These are phyloP conservation scores for Corchorus capsularis DNA, from an alignment of 345 rosid species.

Conservation along the genomic window DNA sequence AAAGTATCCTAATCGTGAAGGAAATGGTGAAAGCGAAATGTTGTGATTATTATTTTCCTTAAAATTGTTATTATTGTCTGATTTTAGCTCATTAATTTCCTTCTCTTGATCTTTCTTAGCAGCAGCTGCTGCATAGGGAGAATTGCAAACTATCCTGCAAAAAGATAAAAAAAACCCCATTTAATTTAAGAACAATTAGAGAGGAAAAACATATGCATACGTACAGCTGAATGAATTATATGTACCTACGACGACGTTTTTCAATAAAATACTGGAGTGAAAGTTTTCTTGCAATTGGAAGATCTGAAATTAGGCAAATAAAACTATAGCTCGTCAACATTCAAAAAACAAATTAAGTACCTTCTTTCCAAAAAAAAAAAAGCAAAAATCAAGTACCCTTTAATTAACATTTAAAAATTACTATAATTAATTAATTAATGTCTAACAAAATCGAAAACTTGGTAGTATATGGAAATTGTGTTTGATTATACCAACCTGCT, in stretches of 20 bases:
- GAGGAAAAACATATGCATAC: background rate
- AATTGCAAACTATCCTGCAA: conserved; percentile 36
- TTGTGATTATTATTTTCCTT: background rate
- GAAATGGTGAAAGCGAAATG: conserved; percentile 37
- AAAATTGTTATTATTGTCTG: background rate
- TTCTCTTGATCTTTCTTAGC: background rate
- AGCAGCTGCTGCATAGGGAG: conserved; percentile 26
- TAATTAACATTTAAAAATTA: too few species aligned
- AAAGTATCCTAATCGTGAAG: conserved; percentile 27
- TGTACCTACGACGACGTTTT: conserved; percentile 41
- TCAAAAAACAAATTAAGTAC: too few species aligned
- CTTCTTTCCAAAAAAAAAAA: too few species aligned
- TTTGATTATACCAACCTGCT: background rate
- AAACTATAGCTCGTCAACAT: background rate
- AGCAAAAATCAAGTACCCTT: too few species aligned
- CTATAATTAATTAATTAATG: too few species aligned
- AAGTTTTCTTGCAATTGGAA: conserved; percentile 42
- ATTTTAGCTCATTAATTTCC: background rate
- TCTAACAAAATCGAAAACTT: too few species aligned
- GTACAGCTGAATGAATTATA: background rate
- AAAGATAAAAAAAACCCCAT: background rate
- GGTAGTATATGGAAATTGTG: too few species aligned
- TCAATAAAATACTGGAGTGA: conserved; percentile 46
- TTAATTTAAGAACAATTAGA: background rate
- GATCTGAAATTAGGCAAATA: conserved; percentile 9